phyloP scores from a whole-genome alignment of 2,329 filamentous ascomycete species.

The Trichoderma sp. region DNA sequence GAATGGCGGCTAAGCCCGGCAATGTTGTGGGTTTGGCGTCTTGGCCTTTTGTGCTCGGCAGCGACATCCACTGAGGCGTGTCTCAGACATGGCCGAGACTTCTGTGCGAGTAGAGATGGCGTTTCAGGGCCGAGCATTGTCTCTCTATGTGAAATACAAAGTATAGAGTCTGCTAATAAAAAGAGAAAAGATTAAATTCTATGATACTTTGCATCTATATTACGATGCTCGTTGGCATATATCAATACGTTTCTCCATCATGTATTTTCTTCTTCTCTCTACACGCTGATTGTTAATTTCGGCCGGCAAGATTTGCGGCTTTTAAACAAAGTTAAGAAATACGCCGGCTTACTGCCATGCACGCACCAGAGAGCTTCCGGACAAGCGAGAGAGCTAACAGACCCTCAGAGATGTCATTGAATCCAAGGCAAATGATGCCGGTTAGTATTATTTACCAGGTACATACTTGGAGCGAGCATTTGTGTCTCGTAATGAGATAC shows the following conservation, averaged over 20 bases:
- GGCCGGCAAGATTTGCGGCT: neutral
- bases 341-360: neutral
- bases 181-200: neutral
- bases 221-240: neutral
- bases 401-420: neutral
- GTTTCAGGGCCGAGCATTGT: constrained; percentile 5
- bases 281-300: neutral
- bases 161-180: neutral
- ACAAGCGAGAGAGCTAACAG: constrained; percentile 14
- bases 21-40: constrained; percentile 2
- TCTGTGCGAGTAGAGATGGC: neutral
- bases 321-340: neutral
- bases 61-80: neutral
- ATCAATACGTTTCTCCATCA: neutral
- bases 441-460: neutral
- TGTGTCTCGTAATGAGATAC: constrained; percentile 22
- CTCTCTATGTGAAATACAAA: neutral
- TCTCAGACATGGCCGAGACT: constrained; percentile 14
- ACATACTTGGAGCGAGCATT: neutral
- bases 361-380: neutral
- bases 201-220: neutral
- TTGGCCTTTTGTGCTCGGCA: neutral
- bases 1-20: constrained; percentile 7
- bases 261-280: neutral
- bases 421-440: neutral